Conservation (phyloP, 2,329 filamentous ascomycete genomes). For the Calonectria montana region DNA sequence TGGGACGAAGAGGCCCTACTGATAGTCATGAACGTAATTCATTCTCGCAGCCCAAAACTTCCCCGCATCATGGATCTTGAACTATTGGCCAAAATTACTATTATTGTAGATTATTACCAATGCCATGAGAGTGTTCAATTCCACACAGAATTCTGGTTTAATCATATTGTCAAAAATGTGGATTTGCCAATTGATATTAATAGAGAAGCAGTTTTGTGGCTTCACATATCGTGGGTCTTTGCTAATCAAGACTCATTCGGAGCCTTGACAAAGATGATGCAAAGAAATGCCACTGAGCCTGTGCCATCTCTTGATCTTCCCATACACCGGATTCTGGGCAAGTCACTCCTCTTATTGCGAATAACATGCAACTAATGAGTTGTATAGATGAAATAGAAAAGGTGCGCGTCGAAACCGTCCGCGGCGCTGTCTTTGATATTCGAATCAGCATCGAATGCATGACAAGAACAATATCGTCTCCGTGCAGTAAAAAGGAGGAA, state of each 20-base stretch:
- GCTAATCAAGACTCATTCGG: neutral
- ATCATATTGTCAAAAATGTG: neutral
- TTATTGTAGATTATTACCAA: neutral
- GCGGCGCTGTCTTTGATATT: neutral
- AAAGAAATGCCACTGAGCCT: neutral
- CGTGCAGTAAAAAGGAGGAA: neutral
- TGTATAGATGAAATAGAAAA: neutral
- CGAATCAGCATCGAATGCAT: neutral
- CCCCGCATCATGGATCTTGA: neutral
- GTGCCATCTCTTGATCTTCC: neutral
- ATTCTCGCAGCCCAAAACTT: neutral
- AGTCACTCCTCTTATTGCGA: neutral
- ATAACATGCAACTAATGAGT: neutral
- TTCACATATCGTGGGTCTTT: neutral
- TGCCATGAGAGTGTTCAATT: neutral
- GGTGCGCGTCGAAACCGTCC: neutral
- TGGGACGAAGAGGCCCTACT: neutral
- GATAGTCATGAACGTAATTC: neutral
- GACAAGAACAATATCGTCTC: too few relatives aligned
- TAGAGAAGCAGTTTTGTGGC: neutral
- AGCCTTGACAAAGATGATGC: neutral
- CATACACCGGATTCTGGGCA: neutral
- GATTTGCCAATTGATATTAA: neutral
- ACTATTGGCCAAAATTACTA: neutral
- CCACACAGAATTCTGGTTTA: neutral